These are phyloP conservation scores for Durio zibethinus DNA, from an alignment of 345 rosid genomes.

Conservation along the genomic window DNA sequence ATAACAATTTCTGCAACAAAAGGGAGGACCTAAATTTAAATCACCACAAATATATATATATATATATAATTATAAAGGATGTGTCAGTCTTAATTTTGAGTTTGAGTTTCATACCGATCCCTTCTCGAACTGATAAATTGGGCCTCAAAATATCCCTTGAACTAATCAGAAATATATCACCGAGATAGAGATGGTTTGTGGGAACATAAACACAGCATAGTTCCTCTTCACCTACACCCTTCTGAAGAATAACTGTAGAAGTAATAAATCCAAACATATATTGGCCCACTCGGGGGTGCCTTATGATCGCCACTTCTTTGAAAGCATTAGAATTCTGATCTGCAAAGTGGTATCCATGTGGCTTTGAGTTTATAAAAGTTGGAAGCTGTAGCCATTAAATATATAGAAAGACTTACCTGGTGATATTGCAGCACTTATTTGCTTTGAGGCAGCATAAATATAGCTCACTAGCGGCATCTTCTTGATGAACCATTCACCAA, in stretches of 20 bases:
- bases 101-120: constrained; percentile 42
- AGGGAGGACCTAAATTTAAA: neutral
- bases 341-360: constrained; percentile 10
- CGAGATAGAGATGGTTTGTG: constrained; percentile 66
- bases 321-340: constrained; percentile 74
- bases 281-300: constrained; percentile 65
- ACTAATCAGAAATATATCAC: constrained; percentile 60
- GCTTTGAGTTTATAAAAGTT: neutral
- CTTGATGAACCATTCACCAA: constrained; percentile 79
- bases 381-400: neutral
- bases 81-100: neutral
- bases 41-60: neutral
- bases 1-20: constrained; percentile 56
- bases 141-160: constrained; percentile 62
- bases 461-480: constrained; percentile 73
- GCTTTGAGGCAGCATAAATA: constrained; percentile 73
- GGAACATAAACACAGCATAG: constrained; percentile 71
- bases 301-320: constrained; percentile 72
- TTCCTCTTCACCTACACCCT: constrained; percentile 44
- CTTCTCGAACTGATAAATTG: constrained; percentile 66
- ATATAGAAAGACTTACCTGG: constrained; percentile 36
- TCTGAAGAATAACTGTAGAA: constrained; percentile 60
- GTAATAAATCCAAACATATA: constrained; percentile 69
- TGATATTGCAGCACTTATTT: constrained; percentile 76
- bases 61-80: neutral